phyloP scores from a whole-genome alignment of 495 filamentous ascomycete genomes.

The Rostrohypoxylon terebratum region DNA sequence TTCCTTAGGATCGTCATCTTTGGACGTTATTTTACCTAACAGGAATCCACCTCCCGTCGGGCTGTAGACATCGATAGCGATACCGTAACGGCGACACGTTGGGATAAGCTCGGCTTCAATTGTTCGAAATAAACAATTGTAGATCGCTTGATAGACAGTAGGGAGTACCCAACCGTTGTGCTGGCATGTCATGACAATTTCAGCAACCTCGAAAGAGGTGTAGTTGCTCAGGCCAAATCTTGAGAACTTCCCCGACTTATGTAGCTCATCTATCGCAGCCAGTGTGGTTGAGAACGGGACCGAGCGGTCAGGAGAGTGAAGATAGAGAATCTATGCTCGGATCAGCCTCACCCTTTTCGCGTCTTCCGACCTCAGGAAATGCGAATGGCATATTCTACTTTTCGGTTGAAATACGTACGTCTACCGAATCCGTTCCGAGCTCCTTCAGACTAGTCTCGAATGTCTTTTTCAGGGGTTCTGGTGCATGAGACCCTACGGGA shows the following conservation, averaged over 20 bases:
- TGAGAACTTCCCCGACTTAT: constrained; percentile 84
- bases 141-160: constrained; percentile 72
- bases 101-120: constrained; percentile 81
- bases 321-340: constrained; percentile 71
- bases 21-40: constrained; percentile 67
- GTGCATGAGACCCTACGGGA: constrained; percentile 46
- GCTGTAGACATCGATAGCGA: constrained; percentile 84
- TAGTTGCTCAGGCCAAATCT: constrained; percentile 81
- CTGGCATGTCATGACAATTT: constrained; percentile 78
- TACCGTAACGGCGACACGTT: constrained; percentile 77
- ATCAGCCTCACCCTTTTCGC: constrained; percentile 7
- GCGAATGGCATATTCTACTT: no score
- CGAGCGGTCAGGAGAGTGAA: constrained; percentile 81
- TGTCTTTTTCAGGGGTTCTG: constrained; percentile 44
- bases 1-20: constrained; percentile 67
- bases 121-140: constrained; percentile 72
- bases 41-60: constrained; percentile 82
- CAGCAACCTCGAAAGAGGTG: constrained; percentile 85
- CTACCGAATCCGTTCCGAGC: constrained; percentile 76
- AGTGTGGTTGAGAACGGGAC: constrained; percentile 79
- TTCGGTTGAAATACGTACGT: constrained; percentile 56
- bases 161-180: constrained; percentile 75
- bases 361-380: no score
- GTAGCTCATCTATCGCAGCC: constrained; percentile 73
- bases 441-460: constrained; percentile 75